These are phyloP conservation scores for Aristolochia contorta DNA, from an alignment of 164 flowering plant species.

Conservation along the genomic window DNA sequence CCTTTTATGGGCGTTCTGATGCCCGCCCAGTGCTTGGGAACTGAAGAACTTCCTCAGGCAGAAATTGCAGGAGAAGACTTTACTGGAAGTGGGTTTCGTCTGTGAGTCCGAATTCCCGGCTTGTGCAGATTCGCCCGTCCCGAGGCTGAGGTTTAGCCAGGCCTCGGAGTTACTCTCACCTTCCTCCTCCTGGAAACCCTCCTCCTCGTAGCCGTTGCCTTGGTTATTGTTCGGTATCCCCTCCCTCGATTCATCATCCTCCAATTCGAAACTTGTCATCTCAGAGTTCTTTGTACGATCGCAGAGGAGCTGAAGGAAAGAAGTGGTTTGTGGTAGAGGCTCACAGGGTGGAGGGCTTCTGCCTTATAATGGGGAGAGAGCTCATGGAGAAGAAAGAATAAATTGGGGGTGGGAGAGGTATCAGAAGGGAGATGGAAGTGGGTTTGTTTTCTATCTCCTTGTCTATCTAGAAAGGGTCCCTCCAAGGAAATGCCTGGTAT, in stretches of 20 bases:
- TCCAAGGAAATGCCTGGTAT: constrained; percentile 24
- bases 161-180: constrained; percentile 21
- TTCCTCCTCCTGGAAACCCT: constrained; percentile 6
- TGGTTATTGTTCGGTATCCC: constrained; percentile 4
- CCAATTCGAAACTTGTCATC: constrained; percentile 18
- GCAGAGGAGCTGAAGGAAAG: neutral
- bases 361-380: constrained; percentile 18
- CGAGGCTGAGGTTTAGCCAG: constrained; percentile 40
- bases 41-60: constrained; percentile 58
- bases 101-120: constrained; percentile 16
- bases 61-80: constrained; percentile 51
- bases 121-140: constrained; percentile 13
- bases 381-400: constrained; percentile 10
- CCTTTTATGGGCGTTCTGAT: constrained; percentile 56
- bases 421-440: constrained; percentile 15
- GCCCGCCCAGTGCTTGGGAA: constrained; percentile 57
- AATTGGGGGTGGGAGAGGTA: constrained; percentile 17
- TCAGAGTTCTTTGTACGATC: neutral
- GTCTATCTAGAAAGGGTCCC: constrained; percentile 15
- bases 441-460: constrained; percentile 20
- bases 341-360: constrained; percentile 11
- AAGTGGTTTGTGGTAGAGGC: constrained; percentile 9
- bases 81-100: constrained; percentile 21
- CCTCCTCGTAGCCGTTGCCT: constrained; percentile 8
- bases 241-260: constrained; percentile 13